Conservation (phyloP, 306 rosid species). For the Gillenia trifoliata region DNA sequence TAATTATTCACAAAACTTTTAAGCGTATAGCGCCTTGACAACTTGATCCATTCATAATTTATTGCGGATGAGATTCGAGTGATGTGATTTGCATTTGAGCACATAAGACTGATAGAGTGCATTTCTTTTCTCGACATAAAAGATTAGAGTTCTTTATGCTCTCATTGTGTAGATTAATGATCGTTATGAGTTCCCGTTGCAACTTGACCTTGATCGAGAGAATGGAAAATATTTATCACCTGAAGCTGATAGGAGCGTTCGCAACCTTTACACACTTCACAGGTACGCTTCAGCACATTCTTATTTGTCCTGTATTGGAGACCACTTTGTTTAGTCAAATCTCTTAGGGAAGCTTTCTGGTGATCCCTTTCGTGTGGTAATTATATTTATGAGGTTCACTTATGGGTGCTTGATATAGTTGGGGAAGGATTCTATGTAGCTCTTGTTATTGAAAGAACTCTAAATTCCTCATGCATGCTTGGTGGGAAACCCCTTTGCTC, state of each 20-base stretch:
- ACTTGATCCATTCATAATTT: neutral
- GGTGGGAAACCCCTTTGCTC: neutral
- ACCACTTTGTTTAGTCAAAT: neutral
- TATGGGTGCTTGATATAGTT: neutral
- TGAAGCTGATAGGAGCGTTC: conserved; percentile 86
- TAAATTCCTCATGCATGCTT: neutral
- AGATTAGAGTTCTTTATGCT: neutral
- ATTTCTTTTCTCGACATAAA: neutral
- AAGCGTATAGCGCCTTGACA: neutral
- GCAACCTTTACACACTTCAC: conserved; percentile 95
- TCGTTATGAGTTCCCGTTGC: conserved; percentile 95
- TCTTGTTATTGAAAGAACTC: neutral
- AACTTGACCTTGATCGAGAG: conserved; percentile 95
- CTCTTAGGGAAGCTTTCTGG: neutral
- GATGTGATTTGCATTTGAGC: neutral
- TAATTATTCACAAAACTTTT: neutral
- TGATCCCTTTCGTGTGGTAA: neutral
- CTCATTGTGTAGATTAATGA: conserved; percentile 67
- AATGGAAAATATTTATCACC: conserved; percentile 91
- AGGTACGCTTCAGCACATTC: conserved; percentile 42
- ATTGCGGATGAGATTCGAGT: neutral
- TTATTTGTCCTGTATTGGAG: neutral
- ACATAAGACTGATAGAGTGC: neutral
- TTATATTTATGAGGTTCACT: neutral
- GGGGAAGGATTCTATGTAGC: neutral